Percentiles rank a stretch among this genome's conserved stretches.
These are phyloP conservation scores for Leishmania tropica DNA, from an alignment of 208 protist genomes.

Conservation along the genomic window DNA sequence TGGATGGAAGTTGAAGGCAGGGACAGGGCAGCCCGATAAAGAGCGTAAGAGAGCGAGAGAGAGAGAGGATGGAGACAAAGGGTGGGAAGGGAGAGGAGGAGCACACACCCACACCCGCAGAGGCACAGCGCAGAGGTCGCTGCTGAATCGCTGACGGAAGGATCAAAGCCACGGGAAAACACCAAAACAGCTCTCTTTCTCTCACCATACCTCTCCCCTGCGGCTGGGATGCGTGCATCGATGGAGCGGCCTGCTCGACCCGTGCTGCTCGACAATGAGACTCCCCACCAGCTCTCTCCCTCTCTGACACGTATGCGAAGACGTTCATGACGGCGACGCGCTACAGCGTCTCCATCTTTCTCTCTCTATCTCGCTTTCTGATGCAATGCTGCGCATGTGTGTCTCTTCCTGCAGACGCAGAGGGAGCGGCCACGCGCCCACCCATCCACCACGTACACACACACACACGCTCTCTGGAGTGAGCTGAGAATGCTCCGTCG, in stretches of 20 bases:
- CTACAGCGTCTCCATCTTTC: background rate
- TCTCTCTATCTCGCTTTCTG: background rate
- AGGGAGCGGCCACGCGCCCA: background rate
- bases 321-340: background rate
- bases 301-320: background rate
- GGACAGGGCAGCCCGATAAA: background rate
- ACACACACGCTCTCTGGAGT: background rate
- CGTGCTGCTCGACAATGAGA: background rate
- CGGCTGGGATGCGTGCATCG: background rate
- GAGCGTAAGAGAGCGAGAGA: background rate
- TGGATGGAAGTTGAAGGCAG: too few relatives aligned
- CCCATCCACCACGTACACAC: background rate
- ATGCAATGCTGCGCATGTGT: background rate
- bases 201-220: background rate
- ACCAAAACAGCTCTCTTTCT: background rate
- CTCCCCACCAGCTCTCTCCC: too few relatives aligned
- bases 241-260: background rate
- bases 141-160: background rate
- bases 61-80: background rate
- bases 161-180: background rate
- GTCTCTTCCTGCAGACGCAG: background rate
- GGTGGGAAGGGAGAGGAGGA: background rate
- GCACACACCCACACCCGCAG: background rate
- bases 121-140: background rate
- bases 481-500: conserved; percentile 21